Evolutionary conservation across 176 grass and related monocot species (phyloP).

Genomic region (Alopecurus myosuroides): DNA sequence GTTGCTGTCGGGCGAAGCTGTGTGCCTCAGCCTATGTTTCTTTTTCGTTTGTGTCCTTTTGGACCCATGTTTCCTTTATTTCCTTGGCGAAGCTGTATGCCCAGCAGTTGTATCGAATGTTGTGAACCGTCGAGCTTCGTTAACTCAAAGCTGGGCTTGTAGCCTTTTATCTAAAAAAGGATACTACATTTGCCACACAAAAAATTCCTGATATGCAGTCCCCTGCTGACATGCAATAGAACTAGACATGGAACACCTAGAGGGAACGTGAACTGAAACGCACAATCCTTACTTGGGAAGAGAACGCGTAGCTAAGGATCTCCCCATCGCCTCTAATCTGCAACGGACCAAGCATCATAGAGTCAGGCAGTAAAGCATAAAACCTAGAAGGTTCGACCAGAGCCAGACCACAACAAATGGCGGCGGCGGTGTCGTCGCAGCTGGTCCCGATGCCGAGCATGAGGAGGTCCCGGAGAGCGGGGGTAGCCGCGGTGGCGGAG

Average conservation of each 20-base stretch:
- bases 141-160: no score
- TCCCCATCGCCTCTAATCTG: conserved; percentile 79
- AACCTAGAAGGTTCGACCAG: neutral
- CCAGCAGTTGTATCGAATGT: no score
- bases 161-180: no score
- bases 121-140: no score
- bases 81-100: no score
- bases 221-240: neutral
- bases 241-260: neutral
- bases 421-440: conserved; percentile 85
- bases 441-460: conserved; percentile 95
- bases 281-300: conserved; percentile 63
- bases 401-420: conserved; percentile 13
- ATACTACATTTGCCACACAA: neutral
- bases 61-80: no score
- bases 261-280: neutral
- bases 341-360: conserved; percentile 1
- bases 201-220: neutral
- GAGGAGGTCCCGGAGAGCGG: conserved; percentile 36
- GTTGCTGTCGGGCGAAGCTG: no score
- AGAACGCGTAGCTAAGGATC: conserved; percentile 85
- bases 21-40: no score
- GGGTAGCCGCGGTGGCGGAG: neutral
- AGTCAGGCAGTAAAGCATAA: neutral
- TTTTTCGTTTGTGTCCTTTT: no score